phyloP scores from a whole-genome alignment of 768 basidiomycete genomes.

The Mycena chlorophos region DNA sequence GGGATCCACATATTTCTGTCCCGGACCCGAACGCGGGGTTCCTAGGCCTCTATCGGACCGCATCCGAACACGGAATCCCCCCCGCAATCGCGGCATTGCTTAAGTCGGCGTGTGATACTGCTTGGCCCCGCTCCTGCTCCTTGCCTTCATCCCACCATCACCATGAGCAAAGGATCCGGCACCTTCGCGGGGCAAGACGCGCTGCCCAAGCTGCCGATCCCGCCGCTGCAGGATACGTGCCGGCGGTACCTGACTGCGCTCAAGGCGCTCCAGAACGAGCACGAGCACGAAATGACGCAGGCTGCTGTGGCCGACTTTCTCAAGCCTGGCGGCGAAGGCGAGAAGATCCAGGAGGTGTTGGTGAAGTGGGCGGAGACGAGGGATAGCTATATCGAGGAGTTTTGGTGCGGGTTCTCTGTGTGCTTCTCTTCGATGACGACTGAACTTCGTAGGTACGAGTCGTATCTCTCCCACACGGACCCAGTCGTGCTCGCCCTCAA shows the following conservation, averaged over 20 bases:
- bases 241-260: slow-evolving; percentile 78
- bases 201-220: slow-evolving; percentile 92
- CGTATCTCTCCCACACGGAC: slow-evolving; percentile 85
- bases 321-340: slow-evolving; percentile 61
- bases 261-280: slow-evolving; percentile 77
- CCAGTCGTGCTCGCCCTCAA: slow-evolving; percentile 94
- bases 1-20: no score
- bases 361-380: slow-evolving; percentile 72
- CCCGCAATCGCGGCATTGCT: no score
- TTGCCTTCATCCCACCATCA: not conserved
- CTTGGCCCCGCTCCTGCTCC: not conserved
- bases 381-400: slow-evolving; percentile 92
- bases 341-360: slow-evolving; percentile 74
- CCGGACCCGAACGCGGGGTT: no score
- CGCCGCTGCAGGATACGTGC: slow-evolving; percentile 84
- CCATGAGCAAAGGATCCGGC: slow-evolving; percentile 25
- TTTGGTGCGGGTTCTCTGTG: slow-evolving; percentile 66
- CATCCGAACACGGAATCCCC: no score
- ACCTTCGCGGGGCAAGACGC: slow-evolving; percentile 64
- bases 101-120: no score
- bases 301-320: slow-evolving; percentile 80
- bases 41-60: no score
- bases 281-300: slow-evolving; percentile 77
- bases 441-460: slow-evolving; percentile 64
- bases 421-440: not conserved